Evolutionary conservation across 163 green algal species (phyloP), one percentile per base, ranked within the genome.

Genomic region (Chlorella variabilis): DNA sequence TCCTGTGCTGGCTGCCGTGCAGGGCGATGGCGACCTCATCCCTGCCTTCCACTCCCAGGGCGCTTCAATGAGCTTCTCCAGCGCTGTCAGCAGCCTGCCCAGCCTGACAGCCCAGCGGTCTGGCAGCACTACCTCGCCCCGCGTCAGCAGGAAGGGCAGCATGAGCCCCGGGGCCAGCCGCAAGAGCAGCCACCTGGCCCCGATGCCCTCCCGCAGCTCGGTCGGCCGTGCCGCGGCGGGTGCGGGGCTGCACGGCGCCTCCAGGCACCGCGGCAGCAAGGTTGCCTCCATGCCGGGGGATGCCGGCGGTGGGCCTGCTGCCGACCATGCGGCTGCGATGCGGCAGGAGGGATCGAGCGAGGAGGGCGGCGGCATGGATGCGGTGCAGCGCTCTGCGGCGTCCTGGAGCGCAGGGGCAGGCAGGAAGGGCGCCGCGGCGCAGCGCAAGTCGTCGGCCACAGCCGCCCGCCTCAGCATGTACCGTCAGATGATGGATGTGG

Each of bases 41-140:
- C 54, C 36, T 11, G 73, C 73, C 1, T 45, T 80, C 25, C 73
- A 70, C 38, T 38, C 59, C 18, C 59, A 38, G 34, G n/a, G 36
- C 1, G 41, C 33, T 1, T 38, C 42, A 8, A 1, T 31, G 3
- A 81, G 75, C 61, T 74, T 54, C 61, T 49, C 61, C 61, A 74
- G 34, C 15, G 75, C 75, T 2, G 41, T 33, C 75, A 81, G 61
- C 75, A 59, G 54, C 56, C 56, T 80, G 38, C 73, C 73, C 73
- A 80, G 73, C 73, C 73, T 80, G 5, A 59, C 73, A 4, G 45
- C 69, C 34, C 15, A 42, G 45, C 45, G 11, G 71, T 20, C 18
- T 36, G 3, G 11, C 49, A 38, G 34, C 62, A 48, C 62, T 33
- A 63, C 38, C 69, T 42, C 33, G 6, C 33, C 31, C 48, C 48